Evolutionary conservation across 2,329 filamentous ascomycete species (phyloP).

Genomic region (Aspergillus melleus): DNA sequence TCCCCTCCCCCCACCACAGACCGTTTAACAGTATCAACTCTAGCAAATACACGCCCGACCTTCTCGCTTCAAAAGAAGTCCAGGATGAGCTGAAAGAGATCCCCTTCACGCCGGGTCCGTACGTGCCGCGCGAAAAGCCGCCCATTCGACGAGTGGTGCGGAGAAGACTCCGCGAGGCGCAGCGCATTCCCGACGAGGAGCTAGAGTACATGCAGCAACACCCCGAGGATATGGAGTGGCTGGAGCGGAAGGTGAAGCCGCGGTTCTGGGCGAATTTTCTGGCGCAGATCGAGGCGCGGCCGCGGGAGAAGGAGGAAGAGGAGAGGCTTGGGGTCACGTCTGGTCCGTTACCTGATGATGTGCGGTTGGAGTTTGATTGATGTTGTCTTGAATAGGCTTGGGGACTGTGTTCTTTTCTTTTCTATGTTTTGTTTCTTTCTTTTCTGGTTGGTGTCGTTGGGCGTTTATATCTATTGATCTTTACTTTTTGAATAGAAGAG

Average conservation of each 20-base stretch:
- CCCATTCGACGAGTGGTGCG: background rate
- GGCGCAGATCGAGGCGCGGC: conserved; percentile 6
- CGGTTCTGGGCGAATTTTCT: conserved; percentile 9
- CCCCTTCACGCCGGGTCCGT: background rate
- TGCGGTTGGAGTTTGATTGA: no score
- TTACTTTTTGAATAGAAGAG: no score
- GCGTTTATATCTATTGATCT: no score
- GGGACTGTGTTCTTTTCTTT: no score
- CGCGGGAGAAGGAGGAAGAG: conserved; percentile 2
- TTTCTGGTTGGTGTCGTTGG: no score
- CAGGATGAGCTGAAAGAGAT: background rate
- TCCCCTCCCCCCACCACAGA: no score
- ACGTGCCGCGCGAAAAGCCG: background rate
- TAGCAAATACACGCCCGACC: conserved; percentile 1
- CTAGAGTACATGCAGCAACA: conserved; percentile 11
- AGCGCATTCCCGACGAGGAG: conserved; percentile 1
- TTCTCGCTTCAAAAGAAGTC: conserved; percentile 1
- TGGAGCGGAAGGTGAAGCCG: conserved; percentile 8
- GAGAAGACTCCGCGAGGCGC: background rate
- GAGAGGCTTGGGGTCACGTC: background rate
- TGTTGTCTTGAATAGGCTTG: no score
- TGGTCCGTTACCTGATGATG: background rate
- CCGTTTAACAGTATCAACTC: background rate
- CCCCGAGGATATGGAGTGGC: conserved; percentile 11
- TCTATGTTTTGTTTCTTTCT: no score